Conservation (phyloP, 768 basidiomycete species). For the Crepidotus variabilis region DNA sequence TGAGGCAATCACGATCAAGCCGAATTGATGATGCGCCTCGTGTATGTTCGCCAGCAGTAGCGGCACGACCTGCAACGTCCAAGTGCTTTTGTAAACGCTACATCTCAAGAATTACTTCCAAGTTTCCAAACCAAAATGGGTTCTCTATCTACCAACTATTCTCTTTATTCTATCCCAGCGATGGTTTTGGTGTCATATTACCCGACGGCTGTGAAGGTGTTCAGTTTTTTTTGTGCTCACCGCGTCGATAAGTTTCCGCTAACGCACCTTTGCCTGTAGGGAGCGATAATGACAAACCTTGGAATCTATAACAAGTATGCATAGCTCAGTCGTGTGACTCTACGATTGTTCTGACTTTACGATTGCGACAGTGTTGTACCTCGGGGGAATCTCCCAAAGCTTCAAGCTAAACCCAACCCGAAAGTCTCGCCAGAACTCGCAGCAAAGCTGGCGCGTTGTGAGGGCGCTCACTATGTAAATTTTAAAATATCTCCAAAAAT, state of each 20-base stretch:
- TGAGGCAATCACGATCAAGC: too few species aligned
- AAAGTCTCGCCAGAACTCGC: conserved; percentile 18
- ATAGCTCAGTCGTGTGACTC: not conserved
- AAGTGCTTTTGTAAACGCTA: too few species aligned
- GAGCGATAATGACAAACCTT: not conserved
- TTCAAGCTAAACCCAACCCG: conserved; percentile 22
- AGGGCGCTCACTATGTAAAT: conserved; percentile 31
- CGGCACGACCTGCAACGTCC: too few species aligned
- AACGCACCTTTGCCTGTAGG: not conserved
- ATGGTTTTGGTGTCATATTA: conserved; percentile 30
- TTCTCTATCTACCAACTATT: conserved; percentile 21
- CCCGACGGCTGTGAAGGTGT: conserved; percentile 25
- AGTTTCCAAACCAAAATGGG: too few species aligned
- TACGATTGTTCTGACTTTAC: not conserved
- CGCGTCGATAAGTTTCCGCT: not conserved
- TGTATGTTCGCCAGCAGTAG: too few species aligned
- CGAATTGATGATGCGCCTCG: too few species aligned
- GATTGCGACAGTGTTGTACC: conserved; percentile 24
- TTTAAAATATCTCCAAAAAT: not conserved
- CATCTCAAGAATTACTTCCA: too few species aligned
- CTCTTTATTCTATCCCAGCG: conserved; percentile 35
- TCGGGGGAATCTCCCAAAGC: conserved; percentile 19
- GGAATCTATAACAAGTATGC: conserved; percentile 25
- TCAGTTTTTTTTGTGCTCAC: not conserved
- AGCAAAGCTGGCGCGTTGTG: conserved; percentile 27